Evolutionary conservation across 108 stramenopile species (phyloP), one percentile per base, ranked within the genome.

Genomic region (Bacterosira constricta): DNA sequence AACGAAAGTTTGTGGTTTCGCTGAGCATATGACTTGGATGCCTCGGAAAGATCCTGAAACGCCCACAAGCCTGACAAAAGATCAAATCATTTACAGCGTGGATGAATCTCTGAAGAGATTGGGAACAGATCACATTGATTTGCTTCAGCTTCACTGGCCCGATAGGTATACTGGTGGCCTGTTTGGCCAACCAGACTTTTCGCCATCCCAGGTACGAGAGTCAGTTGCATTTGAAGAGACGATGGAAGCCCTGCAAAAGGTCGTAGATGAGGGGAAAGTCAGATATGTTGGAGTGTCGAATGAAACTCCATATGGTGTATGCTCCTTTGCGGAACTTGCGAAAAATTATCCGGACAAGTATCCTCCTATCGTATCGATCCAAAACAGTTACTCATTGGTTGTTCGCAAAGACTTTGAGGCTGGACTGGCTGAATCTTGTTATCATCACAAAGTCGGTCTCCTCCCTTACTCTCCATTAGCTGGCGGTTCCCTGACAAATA

Each of bases 141-240:
- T 99, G 80, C 50, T 96, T 37, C 95, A 96, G 65, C 46, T 98
- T 27, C 92, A 97, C 65, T 98, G 98, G 96, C 96, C 96, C 0
- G 97, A 95, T 75, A 86, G 96, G 6, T 92, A 89, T 31, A 66
- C 84, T 31, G 88, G 89, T 37, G 88, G 86, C 8, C n/a, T 94
- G 6, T 97, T 97, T 76, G 96, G 97, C 0, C 73, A 82, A 45
- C 66, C 71, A 0, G 88, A 94, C 69, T 97, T 94, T 67, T 64
- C 64, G 26, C 85, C 81, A 13, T 71, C 80, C 18, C 54, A 83
- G 49, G 78, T 70, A 30, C 75, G 79, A 17, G 86, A 80, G 8
- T 71, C 71, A 12, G 73, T 82, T 54, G 29, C 86, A 44, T 96
- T 98, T 70, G 88, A 93, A 57, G 98, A 98, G 69, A 92, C 92